Evolutionary conservation across 179 eudicot species (phyloP), one percentile per base, ranked within the genome.

Genomic region (Amaranthus tricolor): DNA sequence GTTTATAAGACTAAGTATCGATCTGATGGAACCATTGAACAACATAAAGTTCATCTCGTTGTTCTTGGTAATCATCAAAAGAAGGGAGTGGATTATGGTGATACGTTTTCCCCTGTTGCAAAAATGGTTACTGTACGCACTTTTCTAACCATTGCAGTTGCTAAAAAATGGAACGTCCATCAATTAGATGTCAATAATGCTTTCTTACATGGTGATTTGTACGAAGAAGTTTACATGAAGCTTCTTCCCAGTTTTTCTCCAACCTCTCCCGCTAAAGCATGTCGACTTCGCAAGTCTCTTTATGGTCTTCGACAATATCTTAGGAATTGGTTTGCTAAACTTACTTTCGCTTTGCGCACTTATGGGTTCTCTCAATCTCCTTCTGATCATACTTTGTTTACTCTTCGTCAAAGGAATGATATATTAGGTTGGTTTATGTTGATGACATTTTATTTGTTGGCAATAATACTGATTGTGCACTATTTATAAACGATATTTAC

Each of bases 261-360:
- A 0, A 5, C 6, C 8, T 14, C 15, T 57, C 45, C 63, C 9
- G 0, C 50, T 12, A 59, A 59, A 12, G 77, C 53, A 1, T 74
- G 69, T 19, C n/a, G 16, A 2, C n/a, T 74, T 2, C 47, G 15
- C 7, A 72, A 49, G 16, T 62, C 68, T 1, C 20, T 73, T 2
- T 62, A 73, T 62, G 76, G 76, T 3, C 31, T 74, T 0, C 51
- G 15, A 0, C 62, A 74, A n/a, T 20, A 70, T 9, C 70, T 61
- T 1, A 14, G 62, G 0, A 21, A 17, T 12, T 63, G 51, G 62
- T 74, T 20, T 40, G 51, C 62, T 12, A 74, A 62, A 10, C 50
- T 74, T 6, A 3, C 50, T 9, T 0, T 14, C 7, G 45, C 68
- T 47, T 45, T 73, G 9, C 45, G 12, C 17, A 5, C 4, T 1